Base-by-base conservation (phyloP, 2,329 filamentous ascomycete genomes). In the Grosmannia serpens region DNA sequence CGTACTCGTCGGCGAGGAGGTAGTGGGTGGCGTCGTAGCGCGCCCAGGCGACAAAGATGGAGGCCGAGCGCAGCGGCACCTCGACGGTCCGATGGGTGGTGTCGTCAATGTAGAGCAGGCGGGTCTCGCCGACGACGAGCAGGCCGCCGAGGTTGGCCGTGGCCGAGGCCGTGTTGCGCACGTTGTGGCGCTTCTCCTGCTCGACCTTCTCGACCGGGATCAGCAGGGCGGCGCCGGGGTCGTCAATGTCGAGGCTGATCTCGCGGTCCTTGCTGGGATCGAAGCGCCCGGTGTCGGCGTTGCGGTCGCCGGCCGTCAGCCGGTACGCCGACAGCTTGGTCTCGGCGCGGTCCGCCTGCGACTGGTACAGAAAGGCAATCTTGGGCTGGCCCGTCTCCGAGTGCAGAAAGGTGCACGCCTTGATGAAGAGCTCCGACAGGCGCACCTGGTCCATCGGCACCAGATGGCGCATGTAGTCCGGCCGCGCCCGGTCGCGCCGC, bases 1-100 rank as follows among this genome's bases (percentile, higher is more conserved):
- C 92, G 67, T 94, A 96, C 65, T 96, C 91, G 68, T 99, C 94
- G 1, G 88, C 91, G 2, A 99, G 74, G n/a, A 96, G 77, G 74
- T 91, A 97, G 66, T 87, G 81, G 46, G 87, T 85, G 27, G 84
- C 83, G 66, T 97, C 89, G 56, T 94, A 85, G 65, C 86, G 83
- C 62, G 88, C 88, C 91, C 92, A 99, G 2, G 90, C 85, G n/a
- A 94, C 87, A 65, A 95, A 97, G 41, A 96, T 86, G 3, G 87
- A 90, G 0, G 91, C 82, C 59, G 92, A 85, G 1, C 83, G 77
- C 2, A 96, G 73, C 0, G 78, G 74, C 10, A 84, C 79, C 22
- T 85, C 82, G 15, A 90, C 79, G 15, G 79, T 79, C 38, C 84
- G 80, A 62, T 86, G 85, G 24, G 79, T 88, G 38, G 87, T 79